Evolutionary conservation across 768 basidiomycete genomes (phyloP).

Genomic region (Lactarius pseudohatsudake): DNA sequence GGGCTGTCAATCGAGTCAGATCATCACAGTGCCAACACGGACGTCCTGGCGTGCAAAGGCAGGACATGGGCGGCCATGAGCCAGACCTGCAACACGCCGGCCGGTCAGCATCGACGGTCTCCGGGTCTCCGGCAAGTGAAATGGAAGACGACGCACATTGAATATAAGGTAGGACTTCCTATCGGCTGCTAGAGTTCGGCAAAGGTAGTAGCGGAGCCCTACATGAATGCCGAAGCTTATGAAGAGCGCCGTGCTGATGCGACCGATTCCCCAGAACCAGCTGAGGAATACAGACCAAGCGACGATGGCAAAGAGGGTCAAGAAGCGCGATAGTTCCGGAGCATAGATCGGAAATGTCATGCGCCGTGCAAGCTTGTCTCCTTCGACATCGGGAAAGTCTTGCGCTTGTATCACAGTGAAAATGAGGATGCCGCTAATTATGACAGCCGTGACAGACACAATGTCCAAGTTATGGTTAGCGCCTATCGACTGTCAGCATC

Average conservation of each 20-base stretch:
- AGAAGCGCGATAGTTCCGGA: slow-evolving; percentile 27
- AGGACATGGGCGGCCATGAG: slow-evolving; percentile 28
- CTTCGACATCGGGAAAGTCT: slow-evolving; percentile 33
- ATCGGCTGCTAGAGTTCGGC: slow-evolving; percentile 26
- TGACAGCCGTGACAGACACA: slow-evolving; percentile 26
- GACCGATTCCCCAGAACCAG: slow-evolving; percentile 29
- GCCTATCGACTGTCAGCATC: slow-evolving; percentile 3
- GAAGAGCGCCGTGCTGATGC: slow-evolving; percentile 22
- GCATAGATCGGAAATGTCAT: slow-evolving; percentile 32
- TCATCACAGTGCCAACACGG: slow-evolving; percentile 25
- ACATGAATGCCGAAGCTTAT: slow-evolving; percentile 27
- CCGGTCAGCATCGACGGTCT: slow-evolving; percentile 19
- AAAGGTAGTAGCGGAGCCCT: slow-evolving; percentile 27
- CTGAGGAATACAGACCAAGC: slow-evolving; percentile 31
- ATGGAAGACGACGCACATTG: slow-evolving; percentile 29
- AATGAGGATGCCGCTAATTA: slow-evolving; percentile 28
- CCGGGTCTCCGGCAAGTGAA: neutral
- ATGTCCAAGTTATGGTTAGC: slow-evolving; percentile 19
- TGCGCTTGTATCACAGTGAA: slow-evolving; percentile 31
- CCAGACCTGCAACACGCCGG: slow-evolving; percentile 25
- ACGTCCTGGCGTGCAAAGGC: slow-evolving; percentile 27
- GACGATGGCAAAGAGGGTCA: slow-evolving; percentile 28
- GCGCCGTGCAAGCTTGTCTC: slow-evolving; percentile 29
- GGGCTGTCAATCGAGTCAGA: slow-evolving; percentile 25
- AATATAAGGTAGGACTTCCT: slow-evolving; percentile 30